These are phyloP conservation scores for Penicillium verhagenii DNA, from an alignment of 495 filamentous ascomycete species.

Conservation along the genomic window DNA sequence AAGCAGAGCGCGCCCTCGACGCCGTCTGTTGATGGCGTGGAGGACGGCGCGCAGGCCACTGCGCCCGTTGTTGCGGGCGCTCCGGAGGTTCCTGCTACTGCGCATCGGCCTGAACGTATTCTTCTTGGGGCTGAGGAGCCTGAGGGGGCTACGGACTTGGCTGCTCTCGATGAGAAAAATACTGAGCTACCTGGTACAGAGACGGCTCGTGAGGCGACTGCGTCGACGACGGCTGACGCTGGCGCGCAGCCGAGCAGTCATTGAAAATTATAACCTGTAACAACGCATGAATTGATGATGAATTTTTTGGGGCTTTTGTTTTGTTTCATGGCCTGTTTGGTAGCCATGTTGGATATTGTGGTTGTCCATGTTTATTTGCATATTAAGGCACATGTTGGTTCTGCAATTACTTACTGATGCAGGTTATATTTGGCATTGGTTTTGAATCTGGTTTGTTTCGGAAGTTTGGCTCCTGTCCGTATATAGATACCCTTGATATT, in stretches of 20 bases:
- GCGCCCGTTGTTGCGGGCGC: background rate
- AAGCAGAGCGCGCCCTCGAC: slow-evolving; percentile 30
- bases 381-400: background rate
- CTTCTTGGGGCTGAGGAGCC: background rate
- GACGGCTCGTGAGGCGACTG: background rate
- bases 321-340: background rate
- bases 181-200: background rate
- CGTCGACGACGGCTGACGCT: background rate
- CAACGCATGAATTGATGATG: slow-evolving; percentile 14
- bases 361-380: background rate
- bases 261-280: background rate
- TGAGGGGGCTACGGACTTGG: background rate
- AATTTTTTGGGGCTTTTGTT: background rate
- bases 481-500: slow-evolving; percentile 14
- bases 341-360: background rate
- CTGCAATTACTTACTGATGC: background rate
- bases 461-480: background rate
- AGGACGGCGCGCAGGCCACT: background rate
- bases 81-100: background rate
- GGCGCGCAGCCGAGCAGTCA: background rate
- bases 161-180: background rate
- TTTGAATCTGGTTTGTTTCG: background rate
- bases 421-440: slow-evolving; percentile 1
- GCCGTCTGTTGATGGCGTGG: slow-evolving; percentile 14
- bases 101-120: background rate